Evolutionary conservation across 805 yeast species (phyloP).

Genomic region (Zygoascus tannicola): DNA sequence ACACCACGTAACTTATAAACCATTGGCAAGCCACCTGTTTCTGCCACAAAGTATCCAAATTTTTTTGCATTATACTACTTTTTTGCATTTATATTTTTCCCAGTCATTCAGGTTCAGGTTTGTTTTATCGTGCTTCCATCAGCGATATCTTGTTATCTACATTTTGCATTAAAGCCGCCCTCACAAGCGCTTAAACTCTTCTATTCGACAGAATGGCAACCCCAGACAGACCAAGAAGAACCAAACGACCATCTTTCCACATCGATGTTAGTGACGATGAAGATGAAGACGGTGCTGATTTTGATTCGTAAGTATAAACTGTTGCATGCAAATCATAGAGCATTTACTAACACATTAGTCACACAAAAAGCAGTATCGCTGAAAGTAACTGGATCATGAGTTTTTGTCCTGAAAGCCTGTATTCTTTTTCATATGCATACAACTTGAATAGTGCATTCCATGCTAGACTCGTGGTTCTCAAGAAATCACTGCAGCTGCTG

Average conservation of each 20-base stretch:
- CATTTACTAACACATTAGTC: neutral
- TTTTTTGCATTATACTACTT: too few relatives aligned
- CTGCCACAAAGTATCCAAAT: too few relatives aligned
- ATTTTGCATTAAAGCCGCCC: too few relatives aligned
- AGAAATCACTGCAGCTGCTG: conserved; percentile 65
- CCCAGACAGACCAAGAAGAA: neutral
- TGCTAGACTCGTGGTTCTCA: conserved; percentile 61
- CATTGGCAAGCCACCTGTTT: too few relatives aligned
- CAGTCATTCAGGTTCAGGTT: too few relatives aligned
- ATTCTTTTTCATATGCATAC: conserved; percentile 77
- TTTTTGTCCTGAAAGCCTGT: conserved; percentile 72
- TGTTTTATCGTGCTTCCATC: too few relatives aligned
- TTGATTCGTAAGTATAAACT: neutral
- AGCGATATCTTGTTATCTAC: too few relatives aligned
- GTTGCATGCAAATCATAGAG: neutral
- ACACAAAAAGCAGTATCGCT: neutral
- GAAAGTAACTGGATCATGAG: conserved; percentile 38
- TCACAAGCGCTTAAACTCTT: too few relatives aligned
- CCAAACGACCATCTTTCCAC: conserved; percentile 11
- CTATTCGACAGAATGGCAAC: too few relatives aligned
- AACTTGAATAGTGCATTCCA: conserved; percentile 74
- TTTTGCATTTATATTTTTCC: too few relatives aligned
- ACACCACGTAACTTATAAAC: too few relatives aligned
- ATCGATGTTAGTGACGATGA: conserved; percentile 9
- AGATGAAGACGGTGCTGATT: conserved; percentile 4